Evolutionary conservation across 2,329 filamentous ascomycete genomes (phyloP).

Genomic region (Colletotrichum aenigma): DNA sequence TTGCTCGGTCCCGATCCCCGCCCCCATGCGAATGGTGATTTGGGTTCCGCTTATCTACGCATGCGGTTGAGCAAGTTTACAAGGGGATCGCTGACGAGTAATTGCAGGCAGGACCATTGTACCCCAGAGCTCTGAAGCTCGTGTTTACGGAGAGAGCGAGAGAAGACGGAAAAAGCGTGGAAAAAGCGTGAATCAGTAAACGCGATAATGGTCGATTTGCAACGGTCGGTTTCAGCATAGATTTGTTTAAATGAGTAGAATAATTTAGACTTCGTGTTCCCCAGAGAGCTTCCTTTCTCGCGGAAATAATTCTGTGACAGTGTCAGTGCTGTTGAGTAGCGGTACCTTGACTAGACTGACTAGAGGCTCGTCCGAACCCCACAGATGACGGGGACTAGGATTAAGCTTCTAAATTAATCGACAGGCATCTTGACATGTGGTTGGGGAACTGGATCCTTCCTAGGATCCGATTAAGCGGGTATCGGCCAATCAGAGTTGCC

Average conservation of each 20-base stretch:
- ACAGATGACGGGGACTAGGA: not conserved
- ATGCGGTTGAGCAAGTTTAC: not conserved
- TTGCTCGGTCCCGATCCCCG: not conserved
- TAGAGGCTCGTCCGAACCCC: not conserved
- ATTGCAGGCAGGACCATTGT: constrained; percentile 14
- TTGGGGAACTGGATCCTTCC: not conserved
- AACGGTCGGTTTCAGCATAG: not conserved
- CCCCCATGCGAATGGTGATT: not conserved
- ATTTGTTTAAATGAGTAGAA: not conserved
- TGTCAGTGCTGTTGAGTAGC: not conserved
- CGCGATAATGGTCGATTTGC: not conserved
- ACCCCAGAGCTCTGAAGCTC: constrained; percentile 6
- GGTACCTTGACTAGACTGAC: not conserved
- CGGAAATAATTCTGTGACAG: not conserved
- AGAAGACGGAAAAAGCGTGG: not conserved
- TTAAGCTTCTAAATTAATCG: constrained; percentile 13
- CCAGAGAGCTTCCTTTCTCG: not conserved
- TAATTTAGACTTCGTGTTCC: not conserved
- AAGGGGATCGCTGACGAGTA: not conserved
- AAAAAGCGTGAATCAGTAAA: not conserved
- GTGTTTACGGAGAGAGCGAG: constrained; percentile 3
- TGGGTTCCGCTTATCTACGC: not conserved
- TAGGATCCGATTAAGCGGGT: not conserved
- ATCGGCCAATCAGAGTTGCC: not conserved
- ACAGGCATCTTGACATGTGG: not conserved